These are phyloP conservation scores for Neurospora sp. DNA, from an alignment of 495 filamentous ascomycete genomes.

Conservation along the genomic window DNA sequence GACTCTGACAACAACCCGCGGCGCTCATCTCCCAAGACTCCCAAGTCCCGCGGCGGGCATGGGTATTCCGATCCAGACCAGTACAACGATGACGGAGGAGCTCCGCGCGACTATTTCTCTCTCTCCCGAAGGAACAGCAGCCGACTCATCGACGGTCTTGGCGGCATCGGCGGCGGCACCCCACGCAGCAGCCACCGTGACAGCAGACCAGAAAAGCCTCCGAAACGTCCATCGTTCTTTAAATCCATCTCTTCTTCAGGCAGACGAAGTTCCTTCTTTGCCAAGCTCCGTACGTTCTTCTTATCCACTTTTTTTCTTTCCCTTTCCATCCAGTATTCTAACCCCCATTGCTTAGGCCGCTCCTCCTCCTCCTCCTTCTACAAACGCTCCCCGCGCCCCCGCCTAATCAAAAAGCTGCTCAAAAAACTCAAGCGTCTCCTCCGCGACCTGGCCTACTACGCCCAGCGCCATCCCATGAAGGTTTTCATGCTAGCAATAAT, in stretches of 20 bases:
- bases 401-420: constrained; percentile 61
- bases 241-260: background rate
- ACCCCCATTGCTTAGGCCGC: background rate
- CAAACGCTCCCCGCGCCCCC: constrained; percentile 62
- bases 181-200: background rate
- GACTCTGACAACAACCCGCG: background rate
- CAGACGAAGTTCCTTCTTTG: background rate
- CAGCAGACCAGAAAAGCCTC: background rate
- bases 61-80: background rate
- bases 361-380: constrained; percentile 50
- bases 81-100: background rate
- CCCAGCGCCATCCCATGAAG: constrained; percentile 68
- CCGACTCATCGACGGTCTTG: background rate
- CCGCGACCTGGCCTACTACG: constrained; percentile 64
- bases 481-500: constrained; percentile 77
- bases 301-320: background rate
- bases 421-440: constrained; percentile 61
- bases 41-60: background rate
- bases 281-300: background rate
- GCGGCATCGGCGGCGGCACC: background rate
- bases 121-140: background rate
- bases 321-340: background rate
- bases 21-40: background rate
- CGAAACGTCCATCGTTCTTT: background rate
- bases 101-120: background rate